Base-by-base conservation (phyloP, 306 rosid genomes). In the Senna tora region DNA sequence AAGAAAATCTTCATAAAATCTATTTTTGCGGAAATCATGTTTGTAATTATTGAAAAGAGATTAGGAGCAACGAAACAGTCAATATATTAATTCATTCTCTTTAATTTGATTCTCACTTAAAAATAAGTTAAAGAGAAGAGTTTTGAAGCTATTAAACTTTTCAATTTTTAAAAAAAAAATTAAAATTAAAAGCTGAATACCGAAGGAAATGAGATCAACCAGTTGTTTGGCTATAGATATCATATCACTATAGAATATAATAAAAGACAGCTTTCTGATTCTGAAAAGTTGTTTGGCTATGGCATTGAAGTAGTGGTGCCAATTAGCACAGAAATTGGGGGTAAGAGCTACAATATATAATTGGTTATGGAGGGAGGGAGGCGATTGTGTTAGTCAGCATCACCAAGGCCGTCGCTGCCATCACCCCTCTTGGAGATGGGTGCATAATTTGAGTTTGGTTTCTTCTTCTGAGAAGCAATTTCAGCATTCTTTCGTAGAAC, bases 401-500 rank as follows among this genome's bases (percentile, higher is more conserved):
- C 98, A 71, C 98, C 98, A 62, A 93, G 98, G 16, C 97, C 98
- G 47, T 93, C 98, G 82, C 98, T 93, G 21, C 98, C 98, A 70
- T 93, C 98, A 53, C 98, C 98, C 81, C 75, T 93, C 84, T 90
- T 93, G 55, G 96, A 90, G 67, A 93, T 93, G 19, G 93, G 83
- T 20, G 89, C 89, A 70, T 73, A 85, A 38, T 76, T 68, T 28
- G 98, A 86, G 80, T 82, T 69, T 22, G 90, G 45, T 84, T 86
- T 88, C 92, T 90, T 93, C 13, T 81, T 88, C 74, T 86, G 88
- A 33, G 96, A 87, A 75, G 97, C 97, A 75, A 90, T 69, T 84
- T 93, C 93, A 9, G 97, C 98, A 74, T 93, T 93, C 87, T 89
- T 93, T 57, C 98, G 84, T 63, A 93, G 75, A 45, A 93, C 98